Evolutionary conservation across 306 rosid species (phyloP).

Genomic region (Fragaria ananassa): DNA sequence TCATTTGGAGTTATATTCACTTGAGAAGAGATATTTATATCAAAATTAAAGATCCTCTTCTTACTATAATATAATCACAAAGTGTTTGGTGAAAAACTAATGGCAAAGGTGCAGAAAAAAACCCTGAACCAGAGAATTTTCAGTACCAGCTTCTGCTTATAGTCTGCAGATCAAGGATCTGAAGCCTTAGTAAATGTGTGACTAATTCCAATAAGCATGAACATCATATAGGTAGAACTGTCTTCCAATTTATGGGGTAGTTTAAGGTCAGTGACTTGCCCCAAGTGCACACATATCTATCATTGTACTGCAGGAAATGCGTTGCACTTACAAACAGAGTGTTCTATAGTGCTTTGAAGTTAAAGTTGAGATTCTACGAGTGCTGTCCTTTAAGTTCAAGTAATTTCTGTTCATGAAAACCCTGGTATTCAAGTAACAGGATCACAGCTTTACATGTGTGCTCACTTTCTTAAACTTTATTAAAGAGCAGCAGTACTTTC

Average conservation of each 20-base stretch:
- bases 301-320: background rate
- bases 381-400: background rate
- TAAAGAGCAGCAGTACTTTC: background rate
- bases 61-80: background rate
- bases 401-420: background rate
- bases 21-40: background rate
- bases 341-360: background rate
- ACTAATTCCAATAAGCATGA: background rate
- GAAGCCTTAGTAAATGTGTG: background rate
- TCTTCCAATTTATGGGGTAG: background rate
- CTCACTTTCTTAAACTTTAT: background rate
- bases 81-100: background rate
- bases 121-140: background rate
- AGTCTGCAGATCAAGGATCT: background rate
- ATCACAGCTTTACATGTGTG: background rate
- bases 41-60: background rate
- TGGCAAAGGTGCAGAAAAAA: background rate
- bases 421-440: background rate
- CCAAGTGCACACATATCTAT: background rate
- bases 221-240: background rate
- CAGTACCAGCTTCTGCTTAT: background rate
- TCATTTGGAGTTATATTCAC: constrained; percentile 5
- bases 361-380: background rate
- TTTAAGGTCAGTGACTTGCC: background rate
- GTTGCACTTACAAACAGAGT: background rate